phyloP scores from a whole-genome alignment of 768 basidiomycete species.

The Suillus alpinus region DNA sequence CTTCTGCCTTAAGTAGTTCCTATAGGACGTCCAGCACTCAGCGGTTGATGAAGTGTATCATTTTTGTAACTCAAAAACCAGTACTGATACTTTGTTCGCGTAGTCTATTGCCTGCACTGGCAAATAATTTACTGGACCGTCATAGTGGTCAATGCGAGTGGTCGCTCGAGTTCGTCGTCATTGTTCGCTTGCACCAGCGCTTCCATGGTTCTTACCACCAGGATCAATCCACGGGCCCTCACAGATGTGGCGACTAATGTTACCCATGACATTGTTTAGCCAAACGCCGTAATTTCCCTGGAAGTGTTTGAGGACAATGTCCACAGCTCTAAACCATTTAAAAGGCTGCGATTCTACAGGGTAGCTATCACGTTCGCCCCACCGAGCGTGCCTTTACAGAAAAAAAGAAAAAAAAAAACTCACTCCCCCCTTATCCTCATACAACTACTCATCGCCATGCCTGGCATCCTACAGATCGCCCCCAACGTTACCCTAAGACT shows the following conservation, averaged over 20 bases:
- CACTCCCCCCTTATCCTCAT: neutral
- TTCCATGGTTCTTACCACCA: neutral
- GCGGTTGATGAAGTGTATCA: neutral
- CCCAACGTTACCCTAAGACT: neutral
- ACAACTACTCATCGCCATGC: neutral
- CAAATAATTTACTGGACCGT: neutral
- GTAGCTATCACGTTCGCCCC: neutral
- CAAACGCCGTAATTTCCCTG: neutral
- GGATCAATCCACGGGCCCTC: neutral
- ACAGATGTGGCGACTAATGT: neutral
- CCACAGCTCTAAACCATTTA: neutral
- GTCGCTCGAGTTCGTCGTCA: neutral
- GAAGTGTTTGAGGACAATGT: neutral
- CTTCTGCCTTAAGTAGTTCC: neutral
- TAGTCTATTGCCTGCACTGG: neutral
- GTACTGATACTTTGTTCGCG: neutral
- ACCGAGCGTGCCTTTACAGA: neutral
- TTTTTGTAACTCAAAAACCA: neutral
- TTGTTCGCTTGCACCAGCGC: neutral
- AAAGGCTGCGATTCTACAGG: neutral
- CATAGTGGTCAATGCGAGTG: neutral
- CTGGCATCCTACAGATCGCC: fast-evolving
- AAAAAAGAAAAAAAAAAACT: neutral
- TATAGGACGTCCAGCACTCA: neutral
- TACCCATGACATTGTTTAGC: neutral